Percentiles rank a stretch among this genome's conserved stretches.
phyloP scores from a whole-genome alignment of 2,329 filamentous ascomycete genomes.

The Stachybotrys echinatus region DNA sequence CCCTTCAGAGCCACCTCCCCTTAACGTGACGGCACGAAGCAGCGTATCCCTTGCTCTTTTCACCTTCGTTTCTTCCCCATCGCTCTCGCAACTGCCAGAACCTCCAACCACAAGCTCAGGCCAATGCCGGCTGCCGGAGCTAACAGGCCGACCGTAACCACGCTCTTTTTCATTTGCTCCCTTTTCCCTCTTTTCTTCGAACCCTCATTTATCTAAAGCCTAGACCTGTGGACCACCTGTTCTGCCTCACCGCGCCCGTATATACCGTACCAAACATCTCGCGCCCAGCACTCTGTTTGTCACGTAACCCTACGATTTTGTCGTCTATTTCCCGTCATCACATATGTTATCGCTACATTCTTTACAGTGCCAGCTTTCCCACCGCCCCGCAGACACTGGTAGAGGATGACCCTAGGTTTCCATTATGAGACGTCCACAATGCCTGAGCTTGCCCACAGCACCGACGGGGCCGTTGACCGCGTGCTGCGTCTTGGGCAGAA shows the following conservation, averaged over 20 bases:
- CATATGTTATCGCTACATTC: background rate
- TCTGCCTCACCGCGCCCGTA: background rate
- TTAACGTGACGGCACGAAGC: too few relatives aligned
- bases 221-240: background rate
- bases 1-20: too few relatives aligned
- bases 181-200: too few relatives aligned
- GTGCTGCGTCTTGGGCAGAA: slow-evolving; percentile 28
- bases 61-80: too few relatives aligned
- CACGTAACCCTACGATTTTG: background rate
- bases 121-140: background rate
- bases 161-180: background rate
- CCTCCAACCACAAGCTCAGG: background rate
- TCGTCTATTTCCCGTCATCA: background rate
- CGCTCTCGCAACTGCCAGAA: background rate
- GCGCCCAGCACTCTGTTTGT: background rate
- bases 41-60: too few relatives aligned
- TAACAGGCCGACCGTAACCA: background rate
- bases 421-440: slow-evolving; percentile 28
- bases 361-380: background rate
- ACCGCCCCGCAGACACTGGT: background rate
- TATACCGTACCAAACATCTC: background rate
- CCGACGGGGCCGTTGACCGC: slow-evolving; percentile 37
- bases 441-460: slow-evolving; percentile 37
- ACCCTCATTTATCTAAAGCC: background rate
- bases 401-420: slow-evolving; percentile 23